phyloP scores from a whole-genome alignment of 1,139 yeast genomes.

The Candida dubliniensis region DNA sequence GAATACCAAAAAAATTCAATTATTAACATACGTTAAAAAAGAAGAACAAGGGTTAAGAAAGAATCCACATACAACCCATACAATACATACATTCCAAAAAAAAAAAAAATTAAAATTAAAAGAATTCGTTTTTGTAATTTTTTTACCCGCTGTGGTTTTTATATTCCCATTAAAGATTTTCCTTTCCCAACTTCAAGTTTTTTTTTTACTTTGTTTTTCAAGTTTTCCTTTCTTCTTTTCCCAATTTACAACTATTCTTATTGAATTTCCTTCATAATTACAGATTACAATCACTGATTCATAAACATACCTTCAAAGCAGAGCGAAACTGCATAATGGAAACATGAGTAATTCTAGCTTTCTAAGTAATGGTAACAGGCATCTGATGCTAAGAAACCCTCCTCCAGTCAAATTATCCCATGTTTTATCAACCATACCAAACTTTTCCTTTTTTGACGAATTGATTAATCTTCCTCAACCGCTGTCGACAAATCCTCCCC shows the following conservation, averaged over 20 bases:
- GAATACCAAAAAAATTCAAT: too few species aligned
- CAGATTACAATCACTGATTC: not conserved
- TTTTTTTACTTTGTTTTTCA: too few species aligned
- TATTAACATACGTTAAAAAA: too few species aligned
- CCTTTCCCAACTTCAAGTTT: too few species aligned
- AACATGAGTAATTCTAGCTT: constrained; percentile 7
- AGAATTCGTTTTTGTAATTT: too few species aligned
- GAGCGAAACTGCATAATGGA: constrained; percentile 4
- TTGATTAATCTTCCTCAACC: constrained; percentile 24
- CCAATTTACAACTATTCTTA: not conserved
- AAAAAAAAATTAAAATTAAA: too few species aligned
- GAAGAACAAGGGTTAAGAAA: too few species aligned
- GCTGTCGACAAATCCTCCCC: not conserved
- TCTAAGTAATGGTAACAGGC: constrained; percentile 3
- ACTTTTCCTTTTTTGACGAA: constrained; percentile 36
- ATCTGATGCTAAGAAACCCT: constrained; percentile 5
- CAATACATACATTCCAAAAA: too few species aligned
- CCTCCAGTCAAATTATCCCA: constrained; percentile 11
- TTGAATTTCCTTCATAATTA: not conserved
- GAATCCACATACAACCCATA: too few species aligned
- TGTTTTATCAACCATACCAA: constrained; percentile 19
- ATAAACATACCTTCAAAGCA: not conserved
- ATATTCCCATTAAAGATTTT: too few species aligned
- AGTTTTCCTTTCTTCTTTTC: too few species aligned
- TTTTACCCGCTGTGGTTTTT: too few species aligned